Conservation (phyloP, 2,329 filamentous ascomycete genomes). For the Sordariomycetes sp. region DNA sequence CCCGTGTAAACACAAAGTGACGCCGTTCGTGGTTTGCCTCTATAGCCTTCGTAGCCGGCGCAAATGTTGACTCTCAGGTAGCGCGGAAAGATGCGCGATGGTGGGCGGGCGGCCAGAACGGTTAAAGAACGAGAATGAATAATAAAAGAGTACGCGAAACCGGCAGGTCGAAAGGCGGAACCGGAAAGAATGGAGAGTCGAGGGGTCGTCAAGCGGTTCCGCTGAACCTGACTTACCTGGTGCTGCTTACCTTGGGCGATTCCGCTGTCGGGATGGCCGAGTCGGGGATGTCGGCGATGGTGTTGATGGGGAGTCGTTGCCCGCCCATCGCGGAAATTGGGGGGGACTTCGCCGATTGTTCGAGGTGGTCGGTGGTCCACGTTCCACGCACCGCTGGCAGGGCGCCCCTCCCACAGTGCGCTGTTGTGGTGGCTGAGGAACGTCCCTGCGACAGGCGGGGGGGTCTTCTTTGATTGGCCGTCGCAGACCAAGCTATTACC, state of each 20-base stretch:
- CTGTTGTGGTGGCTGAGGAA: constrained; percentile 5
- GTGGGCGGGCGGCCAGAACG: neutral
- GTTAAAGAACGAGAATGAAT: neutral
- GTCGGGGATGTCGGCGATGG: neutral
- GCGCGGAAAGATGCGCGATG: neutral
- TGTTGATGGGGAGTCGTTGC: neutral
- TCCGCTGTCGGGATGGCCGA: neutral
- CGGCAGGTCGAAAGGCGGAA: neutral
- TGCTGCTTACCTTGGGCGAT: neutral
- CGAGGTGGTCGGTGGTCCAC: neutral
- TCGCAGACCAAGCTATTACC: neutral
- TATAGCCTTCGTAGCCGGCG: neutral
- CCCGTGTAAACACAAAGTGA: neutral
- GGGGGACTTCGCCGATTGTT: neutral
- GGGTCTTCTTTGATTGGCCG: constrained; percentile 1
- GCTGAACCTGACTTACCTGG: neutral
- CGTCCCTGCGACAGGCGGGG: neutral
- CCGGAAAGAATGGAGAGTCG: neutral
- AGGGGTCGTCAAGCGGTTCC: neutral
- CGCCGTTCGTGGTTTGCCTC: neutral
- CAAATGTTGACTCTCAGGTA: too few relatives aligned
- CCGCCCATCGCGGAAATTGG: neutral
- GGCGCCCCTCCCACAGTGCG: neutral
- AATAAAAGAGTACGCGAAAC: neutral
- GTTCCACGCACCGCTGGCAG: too few relatives aligned